Evolutionary conservation across 305 asterid genomes (phyloP), one percentile per base, ranked within the genome.

Genomic region (Coffea humblotiana): DNA sequence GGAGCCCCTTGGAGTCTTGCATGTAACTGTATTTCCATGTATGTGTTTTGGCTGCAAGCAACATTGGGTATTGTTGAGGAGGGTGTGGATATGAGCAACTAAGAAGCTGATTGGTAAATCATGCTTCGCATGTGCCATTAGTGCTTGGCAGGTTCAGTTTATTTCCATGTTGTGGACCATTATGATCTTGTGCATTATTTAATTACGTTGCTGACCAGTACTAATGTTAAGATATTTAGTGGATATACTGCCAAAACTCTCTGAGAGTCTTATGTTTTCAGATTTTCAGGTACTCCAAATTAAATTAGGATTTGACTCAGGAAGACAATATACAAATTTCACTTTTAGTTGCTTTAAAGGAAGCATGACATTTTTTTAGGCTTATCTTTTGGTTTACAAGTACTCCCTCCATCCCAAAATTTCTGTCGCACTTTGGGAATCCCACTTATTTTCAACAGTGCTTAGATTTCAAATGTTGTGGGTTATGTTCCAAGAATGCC

Each of bases 11-110:
- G 12, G 49, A 51, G 77, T 32, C 65, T 71, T 71, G 29, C 25
- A 56, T 56, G 6, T 56, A 2, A 16, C 63, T 19, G 21, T 11
- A 56, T 56, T 8, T 56, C 63, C 16, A 19, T 56, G 63, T 56
- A 52, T 72, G 32, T 72, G 25, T 54, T 71, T 65, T 78, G 47
- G 29, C 37, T 73, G 56, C 77, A 52, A 66, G 19, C 56, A 51
- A 65, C 64, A 37, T 37, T 37, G 43, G 43, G 32, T 29, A 29
- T 29, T 37, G 6, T 15, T 15, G 35, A n/a, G n/a, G 64, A 49
- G 27, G 40, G 27, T 75, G 27, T 35, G 58, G 70, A 75, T 37
- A 35, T 75, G 49, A 37, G 67, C 19, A 51, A 52, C 37, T 45
- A 6, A 29, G 43, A 48, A 25, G 27, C 49, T 72, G 15, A 51